Evolutionary conservation across 1,139 yeast genomes (phyloP), one percentile per base, ranked within the genome.

Genomic region (Geotrichum aggregatum): DNA sequence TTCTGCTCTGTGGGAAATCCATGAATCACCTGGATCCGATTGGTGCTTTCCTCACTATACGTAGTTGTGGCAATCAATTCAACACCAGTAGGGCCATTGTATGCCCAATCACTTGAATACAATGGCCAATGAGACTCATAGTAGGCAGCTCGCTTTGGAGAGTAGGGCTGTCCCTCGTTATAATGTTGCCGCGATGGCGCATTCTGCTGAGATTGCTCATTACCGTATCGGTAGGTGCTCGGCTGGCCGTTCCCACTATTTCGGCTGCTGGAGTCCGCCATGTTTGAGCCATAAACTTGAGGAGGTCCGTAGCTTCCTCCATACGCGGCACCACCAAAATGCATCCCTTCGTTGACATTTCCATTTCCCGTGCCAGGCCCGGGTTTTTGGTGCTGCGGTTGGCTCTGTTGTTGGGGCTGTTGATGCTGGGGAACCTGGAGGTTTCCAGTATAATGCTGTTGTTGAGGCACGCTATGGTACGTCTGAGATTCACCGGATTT

Each of bases 31-130:
- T 63, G 66, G 24, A 65, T 59, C 38, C 56, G 53, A 24, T 51
- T 54, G 14, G 49, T 41, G 18, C 40, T 28, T 45, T 87, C 92
- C 66, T 87, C 96, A 52, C 84, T 76, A 65, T 80, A 84, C 0
- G 94, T 77, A 14, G 84, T 76, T 28, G 85, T 66, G 0, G 88
- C 94, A 10, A 87, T 68, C 52, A 77, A 71, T 18, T 83, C 84
- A 19, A 66, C 61, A 14, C 73, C 73, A 3, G 69, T 68, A 19
- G 69, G 67, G 10, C 67, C 66, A 16, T 69, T 56, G 34, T 65
- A 64, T 6, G 78, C 67, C 96, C 96, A 87, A 63, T 84, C 94
- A 24, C 80, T 71, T 30, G 83, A 76, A 61, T 77, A 84, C 19
- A 87, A 69, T 1, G 94, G 92, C 66, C 76, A 75, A 49, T 77